Evolutionary conservation across 257 asterid genomes (phyloP), one percentile per base, ranked within the genome.

Genomic region (Sherardia arvensis): DNA sequence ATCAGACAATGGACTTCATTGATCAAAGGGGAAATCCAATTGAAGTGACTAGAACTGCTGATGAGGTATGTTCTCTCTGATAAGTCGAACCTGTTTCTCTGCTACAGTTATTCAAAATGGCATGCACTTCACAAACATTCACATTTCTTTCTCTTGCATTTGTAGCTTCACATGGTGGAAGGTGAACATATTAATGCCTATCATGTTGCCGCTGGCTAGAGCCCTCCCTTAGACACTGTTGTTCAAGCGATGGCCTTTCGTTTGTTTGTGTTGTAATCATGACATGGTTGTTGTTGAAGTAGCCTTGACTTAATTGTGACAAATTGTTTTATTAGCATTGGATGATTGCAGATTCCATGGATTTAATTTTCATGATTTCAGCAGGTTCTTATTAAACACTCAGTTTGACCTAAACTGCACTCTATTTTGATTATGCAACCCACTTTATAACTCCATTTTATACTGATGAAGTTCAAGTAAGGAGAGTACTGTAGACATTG

Each of bases 81-180:
- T 10, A 5, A 38, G 5, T 2, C 14, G 18, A 38, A 38, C 45
- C 47, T 12, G 10, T 38, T 38, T 12, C 18, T 38, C 3, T 11
- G 47, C 18, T 38, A 38, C 10, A 32, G 34, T 32, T 32, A 32
- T 4, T 32, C 7, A 32, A 32, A 32, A 32, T 45, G 53, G 21
- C 21, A 32, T 34, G 43, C 43, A 43, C 51, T n/a, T 26, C 30
- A 53, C 40, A 14, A 43, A 43, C 4, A 1, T 28, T 58, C 2
- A 6, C 21, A 29, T 15, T 58, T 58, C 10, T 0, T 6, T 59
- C 38, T 32, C 22, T 59, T 7, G 3, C 9, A 29, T 59, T 33
- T 20, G 64, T n/a, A 59, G 64, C 64, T 59, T 59, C 9, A 20
- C 47, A 59, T 59, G 47, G 64, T 3, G 2, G 48, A 59, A 10